Base-by-base conservation (phyloP, 768 basidiomycete genomes). In the Phylloporus arenicola region DNA sequence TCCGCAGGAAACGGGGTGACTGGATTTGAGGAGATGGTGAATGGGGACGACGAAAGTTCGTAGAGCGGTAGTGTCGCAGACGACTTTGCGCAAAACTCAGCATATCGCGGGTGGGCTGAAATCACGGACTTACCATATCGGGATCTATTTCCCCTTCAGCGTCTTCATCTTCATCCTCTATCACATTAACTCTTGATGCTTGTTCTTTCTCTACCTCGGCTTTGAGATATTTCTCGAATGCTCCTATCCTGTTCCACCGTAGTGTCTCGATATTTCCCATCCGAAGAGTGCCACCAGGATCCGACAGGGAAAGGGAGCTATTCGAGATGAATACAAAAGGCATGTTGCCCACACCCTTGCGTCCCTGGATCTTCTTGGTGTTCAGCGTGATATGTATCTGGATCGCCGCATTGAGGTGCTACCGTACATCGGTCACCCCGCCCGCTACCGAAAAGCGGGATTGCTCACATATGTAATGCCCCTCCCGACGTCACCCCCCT, bases 331-430 rank as follows among this genome's bases (percentile, higher is more conserved):
- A 86, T 10, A 86, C 70, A 52, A 75, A 74, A 0, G 86, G 86
- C 24, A 72, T 71, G 59, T 86, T 86, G 4, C 83, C 78, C 2
- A 64, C 65, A 4, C 85, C 85, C 53, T 75, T 76, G 10, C 84
- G 78, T 2, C 69, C 64, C 11, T 75, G 75, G 13, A 86, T 64
- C n/a, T 70, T 64, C 10, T 68, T 68, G 3, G 72, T 76, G 57
- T 84, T 82, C 38, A 82, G 63, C 2, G 83, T 83, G 43, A 88
- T 82, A 52, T 88, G 85, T 11, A 88, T 67, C 41, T 76, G 75
- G 1, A 74, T 76, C 2, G 68, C 65, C 2, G 71, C 68, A 12
- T 75, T 70, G 54, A 85, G 82, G 57, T 80, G 72, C 83, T 87
- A 52, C 12, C 45, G 6, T 8, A 11, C 19, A 41, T 56, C 16